These are phyloP conservation scores for Eucalyptus erythrocorys DNA, from an alignment of 345 rosid species.

Conservation along the genomic window DNA sequence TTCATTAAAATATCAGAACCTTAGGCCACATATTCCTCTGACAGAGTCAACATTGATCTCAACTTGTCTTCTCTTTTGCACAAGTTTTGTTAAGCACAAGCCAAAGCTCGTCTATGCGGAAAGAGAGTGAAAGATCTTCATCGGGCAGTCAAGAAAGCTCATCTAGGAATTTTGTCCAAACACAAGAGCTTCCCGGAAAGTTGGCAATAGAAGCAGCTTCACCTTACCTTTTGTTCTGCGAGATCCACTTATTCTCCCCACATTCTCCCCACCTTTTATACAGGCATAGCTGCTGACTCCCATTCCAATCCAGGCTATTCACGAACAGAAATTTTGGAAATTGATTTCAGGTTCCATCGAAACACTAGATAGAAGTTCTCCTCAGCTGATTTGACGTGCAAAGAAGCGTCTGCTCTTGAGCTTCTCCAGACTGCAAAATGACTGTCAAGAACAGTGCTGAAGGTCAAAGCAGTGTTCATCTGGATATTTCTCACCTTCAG, in stretches of 20 bases:
- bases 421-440: background rate
- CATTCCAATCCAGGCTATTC: background rate
- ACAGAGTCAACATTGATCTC: background rate
- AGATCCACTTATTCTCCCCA: background rate
- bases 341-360: background rate
- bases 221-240: background rate
- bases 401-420: background rate
- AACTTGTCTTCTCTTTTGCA: background rate
- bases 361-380: background rate
- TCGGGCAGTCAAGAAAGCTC: background rate
- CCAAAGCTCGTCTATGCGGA: background rate
- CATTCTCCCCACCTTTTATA: background rate
- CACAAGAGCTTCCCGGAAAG: background rate
- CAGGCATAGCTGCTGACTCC: background rate
- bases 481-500: background rate
- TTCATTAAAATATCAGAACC: background rate
- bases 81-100: background rate
- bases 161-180: background rate
- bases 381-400: background rate
- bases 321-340: background rate
- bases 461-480: conserved; percentile 57
- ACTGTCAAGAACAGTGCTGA: conserved; percentile 57
- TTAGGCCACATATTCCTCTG: background rate
- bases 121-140: background rate
- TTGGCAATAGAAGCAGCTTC: background rate